Percentiles rank a stretch among this genome's conserved stretches.
These are phyloP conservation scores for Nicotiana obtusifolia DNA, from an alignment of 257 asterid species.

Conservation along the genomic window DNA sequence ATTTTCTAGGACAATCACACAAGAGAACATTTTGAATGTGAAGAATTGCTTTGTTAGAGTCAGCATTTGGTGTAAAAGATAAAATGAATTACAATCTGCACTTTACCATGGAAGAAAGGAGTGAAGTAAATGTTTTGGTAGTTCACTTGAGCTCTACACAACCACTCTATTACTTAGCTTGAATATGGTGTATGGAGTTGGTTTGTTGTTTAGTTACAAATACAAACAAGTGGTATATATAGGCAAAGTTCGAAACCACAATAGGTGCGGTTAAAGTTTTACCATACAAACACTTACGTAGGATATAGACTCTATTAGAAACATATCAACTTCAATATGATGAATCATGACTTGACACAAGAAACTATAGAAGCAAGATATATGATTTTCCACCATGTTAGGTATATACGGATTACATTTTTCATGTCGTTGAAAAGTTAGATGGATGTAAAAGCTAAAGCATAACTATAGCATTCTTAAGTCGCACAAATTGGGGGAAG, in stretches of 20 bases:
- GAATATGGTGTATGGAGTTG: background rate
- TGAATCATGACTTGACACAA: background rate
- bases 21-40: background rate
- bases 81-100: background rate
- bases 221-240: constrained; percentile 22
- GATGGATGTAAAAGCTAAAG: background rate
- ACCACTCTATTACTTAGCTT: constrained; percentile 12
- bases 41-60: background rate
- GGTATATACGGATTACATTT: background rate
- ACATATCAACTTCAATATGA: background rate
- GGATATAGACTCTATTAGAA: no score
- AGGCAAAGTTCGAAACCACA: constrained; percentile 7
- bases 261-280: background rate
- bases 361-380: background rate
- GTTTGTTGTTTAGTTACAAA: background rate
- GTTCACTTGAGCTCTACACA: constrained; percentile 4
- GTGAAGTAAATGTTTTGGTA: background rate
- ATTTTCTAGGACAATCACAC: background rate
- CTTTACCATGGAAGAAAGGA: background rate
- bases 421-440: background rate
- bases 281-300: no score
- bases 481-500: background rate
- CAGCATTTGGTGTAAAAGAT: background rate
- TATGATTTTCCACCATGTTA: background rate
- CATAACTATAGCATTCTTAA: background rate